Base-by-base conservation (phyloP, 2,329 filamentous ascomycete genomes). In the Colletotrichum sublineola region DNA sequence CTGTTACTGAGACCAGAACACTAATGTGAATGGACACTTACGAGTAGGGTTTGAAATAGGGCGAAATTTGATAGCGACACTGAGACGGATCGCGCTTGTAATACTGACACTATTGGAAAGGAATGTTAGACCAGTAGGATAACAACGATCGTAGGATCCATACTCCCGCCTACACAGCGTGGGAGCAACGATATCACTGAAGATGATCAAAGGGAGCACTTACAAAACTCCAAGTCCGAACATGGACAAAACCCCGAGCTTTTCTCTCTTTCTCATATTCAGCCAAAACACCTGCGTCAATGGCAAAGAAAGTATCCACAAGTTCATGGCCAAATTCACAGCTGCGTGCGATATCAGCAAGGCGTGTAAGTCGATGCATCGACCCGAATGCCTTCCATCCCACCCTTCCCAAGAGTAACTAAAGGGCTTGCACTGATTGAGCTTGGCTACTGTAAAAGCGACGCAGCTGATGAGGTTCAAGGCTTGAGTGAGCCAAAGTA, bases 71-170 rank as follows among this genome's bases (percentile, higher is more conserved):
- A 36, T 12, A 5, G 33, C 36, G 14, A 55, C 31, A 9, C 5
- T 36, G 18, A 55, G 31, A 7, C 52, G 31, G 0, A 55, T 36
- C 7, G 31, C 52, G 9, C 52, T 55, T 8, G 36, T 18, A 15
- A n/a, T 33, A 9, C 7, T 33, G 18, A 55, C n/a, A 36, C 52
- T 55, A 18, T n/a, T 6, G 5, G 2, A 12, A 36, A 3, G 11
- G 18, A 5, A 3, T 20, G 15, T 55, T 11, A 36, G 4, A 1
- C 36, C 15, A 55, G 7, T 1, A 36, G 6, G 6, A 9, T 24
- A 6, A 36, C 7, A 33, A 12, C 12, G 7, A 8, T 18, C 15
- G 0, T 5, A 4, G 1, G 29, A 14, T n/a, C 1, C 1, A 8
- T 6, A 33, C 24, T 11, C 14, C 9, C 8, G 7, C 3, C 7